Evolutionary conservation across 805 yeast genomes (phyloP).

Genomic region (Kuraishia floccosa): DNA sequence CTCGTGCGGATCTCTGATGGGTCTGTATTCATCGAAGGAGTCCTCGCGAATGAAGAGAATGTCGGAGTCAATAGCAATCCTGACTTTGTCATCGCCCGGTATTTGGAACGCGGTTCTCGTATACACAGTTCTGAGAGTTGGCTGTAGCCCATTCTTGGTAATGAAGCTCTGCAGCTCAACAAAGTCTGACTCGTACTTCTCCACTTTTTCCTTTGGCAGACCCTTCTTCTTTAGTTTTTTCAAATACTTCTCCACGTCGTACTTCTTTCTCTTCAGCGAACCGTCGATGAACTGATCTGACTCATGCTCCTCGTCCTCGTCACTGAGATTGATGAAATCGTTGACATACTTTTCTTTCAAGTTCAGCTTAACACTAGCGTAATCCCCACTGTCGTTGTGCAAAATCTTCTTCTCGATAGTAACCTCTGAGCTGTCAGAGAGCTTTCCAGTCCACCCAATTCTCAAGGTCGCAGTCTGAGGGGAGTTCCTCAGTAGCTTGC

Average conservation of each 20-base stretch:
- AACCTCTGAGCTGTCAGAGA: constrained; percentile 67
- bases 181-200: constrained; percentile 41
- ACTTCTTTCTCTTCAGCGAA: constrained; percentile 6
- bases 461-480: constrained; percentile 65
- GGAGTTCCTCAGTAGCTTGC: constrained; percentile 57
- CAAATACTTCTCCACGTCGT: constrained; percentile 32
- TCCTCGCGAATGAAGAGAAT: constrained; percentile 85
- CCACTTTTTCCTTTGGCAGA: constrained; percentile 37
- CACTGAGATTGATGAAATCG: constrained; percentile 37
- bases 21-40: constrained; percentile 70
- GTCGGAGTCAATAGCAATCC: constrained; percentile 86
- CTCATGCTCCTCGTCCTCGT: constrained; percentile 21
- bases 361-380: constrained; percentile 48
- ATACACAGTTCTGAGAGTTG: constrained; percentile 76
- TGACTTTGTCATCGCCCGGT: constrained; percentile 91
- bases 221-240: constrained; percentile 56
- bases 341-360: constrained; percentile 78
- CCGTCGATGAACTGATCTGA: constrained; percentile 18
- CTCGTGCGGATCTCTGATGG: constrained; percentile 75
- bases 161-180: constrained; percentile 54
- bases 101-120: constrained; percentile 95
- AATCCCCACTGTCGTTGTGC: constrained; percentile 34
- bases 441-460: constrained; percentile 84
- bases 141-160: constrained; percentile 57
- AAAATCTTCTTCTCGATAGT: constrained; percentile 71